Evolutionary conservation across 495 filamentous ascomycete species (phyloP).

Genomic region (Evernia prunastri): DNA sequence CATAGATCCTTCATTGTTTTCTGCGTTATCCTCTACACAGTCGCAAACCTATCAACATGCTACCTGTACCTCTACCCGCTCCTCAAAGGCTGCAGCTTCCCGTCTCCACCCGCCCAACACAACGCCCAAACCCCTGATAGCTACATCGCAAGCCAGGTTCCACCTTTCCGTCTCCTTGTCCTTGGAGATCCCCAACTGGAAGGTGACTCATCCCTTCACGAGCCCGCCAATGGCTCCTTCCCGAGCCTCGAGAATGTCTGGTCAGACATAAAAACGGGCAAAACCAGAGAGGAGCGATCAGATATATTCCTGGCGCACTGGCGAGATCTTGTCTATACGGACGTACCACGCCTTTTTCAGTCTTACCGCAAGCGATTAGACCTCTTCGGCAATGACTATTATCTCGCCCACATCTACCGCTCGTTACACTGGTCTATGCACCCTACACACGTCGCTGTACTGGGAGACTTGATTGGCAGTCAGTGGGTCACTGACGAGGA

Average conservation of each 20-base stretch:
- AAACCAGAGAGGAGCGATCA: conserved; percentile 31
- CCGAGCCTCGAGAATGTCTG: conserved; percentile 52
- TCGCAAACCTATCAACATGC: conserved; percentile 50
- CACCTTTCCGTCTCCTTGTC: conserved; percentile 79
- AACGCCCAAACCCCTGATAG: conserved; percentile 15
- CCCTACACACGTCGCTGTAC: conserved; percentile 81
- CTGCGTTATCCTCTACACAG: conserved; percentile 6
- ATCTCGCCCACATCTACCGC: conserved; percentile 89
- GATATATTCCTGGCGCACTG: conserved; percentile 41
- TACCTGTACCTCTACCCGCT: conserved; percentile 88
- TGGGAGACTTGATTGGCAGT: conserved; percentile 91
- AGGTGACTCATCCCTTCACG: conserved; percentile 75
- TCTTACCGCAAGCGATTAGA: conserved; percentile 73
- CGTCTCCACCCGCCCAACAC: conserved; percentile 29
- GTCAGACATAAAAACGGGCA: conserved; percentile 24
- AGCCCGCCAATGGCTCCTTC: conserved; percentile 51
- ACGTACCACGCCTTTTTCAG: conserved; percentile 57
- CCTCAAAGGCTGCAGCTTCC: conserved; percentile 77
- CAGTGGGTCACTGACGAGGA: conserved; percentile 89
- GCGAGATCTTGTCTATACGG: conserved; percentile 50
- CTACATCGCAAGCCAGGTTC: conserved; percentile 25
- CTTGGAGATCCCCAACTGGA: conserved; percentile 94
- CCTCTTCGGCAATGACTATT: conserved; percentile 87
- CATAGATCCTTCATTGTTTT: conserved; percentile 6
- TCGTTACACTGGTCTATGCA: conserved; percentile 69